Percentiles rank a stretch among this genome's conserved stretches.
Conservation (phyloP, 2,329 filamentous ascomycete species). For the Teratosphaeria zuluensis region DNA sequence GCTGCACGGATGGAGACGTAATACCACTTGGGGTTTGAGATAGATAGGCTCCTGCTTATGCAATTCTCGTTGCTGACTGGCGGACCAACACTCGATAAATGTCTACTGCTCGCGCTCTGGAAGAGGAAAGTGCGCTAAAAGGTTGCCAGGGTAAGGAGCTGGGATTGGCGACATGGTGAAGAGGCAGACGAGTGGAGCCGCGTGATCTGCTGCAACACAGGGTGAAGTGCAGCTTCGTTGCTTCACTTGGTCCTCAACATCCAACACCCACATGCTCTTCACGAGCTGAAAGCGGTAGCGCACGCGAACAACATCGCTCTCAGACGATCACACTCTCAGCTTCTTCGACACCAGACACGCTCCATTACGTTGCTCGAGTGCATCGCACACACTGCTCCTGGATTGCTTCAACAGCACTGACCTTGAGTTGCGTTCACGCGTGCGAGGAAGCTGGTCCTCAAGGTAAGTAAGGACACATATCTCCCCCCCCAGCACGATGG, state of each 20-base stretch:
- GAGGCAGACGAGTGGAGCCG: not conserved
- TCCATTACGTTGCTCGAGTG: too few species aligned
- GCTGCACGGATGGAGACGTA: not conserved
- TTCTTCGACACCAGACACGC: too few species aligned
- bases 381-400: too few species aligned
- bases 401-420: too few species aligned
- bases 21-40: not conserved
- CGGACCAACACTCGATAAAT: not conserved
- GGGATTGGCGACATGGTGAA: too few species aligned
- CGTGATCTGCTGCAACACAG: not conserved
- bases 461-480: not conserved
- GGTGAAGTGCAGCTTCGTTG: too few species aligned
- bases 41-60: not conserved
- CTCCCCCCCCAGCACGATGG: conserved; percentile 8
- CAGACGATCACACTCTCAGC: not conserved
- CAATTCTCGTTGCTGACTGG: not conserved
- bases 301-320: not conserved
- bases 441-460: too few species aligned
- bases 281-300: not conserved
- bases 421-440: too few species aligned
- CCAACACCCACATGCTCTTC: not conserved
- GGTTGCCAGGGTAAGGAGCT: not conserved
- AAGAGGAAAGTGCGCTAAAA: not conserved
- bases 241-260: not conserved
- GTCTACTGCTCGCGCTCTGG: not conserved